Base-by-base conservation (phyloP, 2,329 filamentous ascomycete species). In the Hawksworthiomyces lignivorus region DNA sequence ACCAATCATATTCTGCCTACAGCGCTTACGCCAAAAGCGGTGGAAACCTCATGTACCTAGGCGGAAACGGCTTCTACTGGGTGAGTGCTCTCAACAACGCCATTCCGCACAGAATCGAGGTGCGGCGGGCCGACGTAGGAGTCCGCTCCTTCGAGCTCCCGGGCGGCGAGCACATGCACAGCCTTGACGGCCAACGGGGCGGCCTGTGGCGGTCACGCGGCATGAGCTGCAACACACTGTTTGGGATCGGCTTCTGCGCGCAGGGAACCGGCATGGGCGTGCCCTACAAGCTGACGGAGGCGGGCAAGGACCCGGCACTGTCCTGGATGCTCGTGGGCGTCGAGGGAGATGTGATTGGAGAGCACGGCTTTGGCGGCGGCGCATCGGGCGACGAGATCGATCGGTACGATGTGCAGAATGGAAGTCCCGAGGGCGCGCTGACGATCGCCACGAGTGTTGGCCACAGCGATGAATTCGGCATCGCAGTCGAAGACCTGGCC, bases 51-150 rank as follows among this genome's bases (percentile, higher is more conserved):
- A 58, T 64, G 56, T 64, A 63, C 31, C 50, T 62, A 11, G 60
- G 59, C 20, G 59, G 60, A 17, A 61, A 63, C 44, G 59, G 60
- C 14, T 62, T 60, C 48, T 62, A 62, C 47, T 63, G 54, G 57
- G 49, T 50, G 2, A 49, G 53, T 3, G 54, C 45, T 7, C 30
- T 49, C 21, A 49, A 58, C 28, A 20, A 39, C 10, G 46, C 48
- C 8, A 17, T 26, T 4, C 47, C 57, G 9, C 57, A 60, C 46
- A 59, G 59, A 12, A 45, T 61, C 19, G 60, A 63, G 45, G 54
- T 62, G 31, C 58, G 58, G 9, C 53, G 56, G 7, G 57, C 50
- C 17, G 58, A 60, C 36, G 52, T 56, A 39, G 60, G 59, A 5
- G 57, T 57, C 22, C 54, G 60, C 3, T 48, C 54, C 1, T 56